A percentile compares a stretch with the other conserved stretches of the same genome.
Evolutionary conservation across 2,329 filamentous ascomycete genomes (phyloP).

Genomic region (Xylaria sp.): DNA sequence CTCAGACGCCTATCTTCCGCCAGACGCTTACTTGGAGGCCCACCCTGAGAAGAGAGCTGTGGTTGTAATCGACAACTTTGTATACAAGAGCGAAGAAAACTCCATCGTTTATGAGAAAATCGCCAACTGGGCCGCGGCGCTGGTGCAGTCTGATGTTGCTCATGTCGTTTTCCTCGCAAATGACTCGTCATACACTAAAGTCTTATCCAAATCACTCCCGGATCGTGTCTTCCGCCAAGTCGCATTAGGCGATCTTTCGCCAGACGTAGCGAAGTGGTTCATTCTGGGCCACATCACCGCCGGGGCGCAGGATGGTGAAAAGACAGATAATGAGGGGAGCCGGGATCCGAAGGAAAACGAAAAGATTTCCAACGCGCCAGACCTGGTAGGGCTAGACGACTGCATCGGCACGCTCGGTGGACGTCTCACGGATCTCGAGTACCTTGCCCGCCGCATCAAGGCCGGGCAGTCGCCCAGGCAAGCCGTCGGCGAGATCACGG

Average conservation of each 20-base stretch:
- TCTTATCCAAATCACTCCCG: slow-evolving; percentile 84
- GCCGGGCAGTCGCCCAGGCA: slow-evolving; percentile 83
- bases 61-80: slow-evolving; percentile 90
- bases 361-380: slow-evolving; percentile 41
- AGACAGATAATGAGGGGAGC: slow-evolving; percentile 47
- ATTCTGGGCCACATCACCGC: slow-evolving; percentile 82
- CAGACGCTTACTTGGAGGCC: slow-evolving; percentile 89
- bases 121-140: slow-evolving; percentile 86
- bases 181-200: slow-evolving; percentile 88
- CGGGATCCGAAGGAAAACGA: slow-evolving; percentile 45
- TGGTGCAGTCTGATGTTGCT: slow-evolving; percentile 88
- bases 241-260: slow-evolving; percentile 84
- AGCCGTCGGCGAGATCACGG: slow-evolving; percentile 88
- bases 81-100: slow-evolving; percentile 78
- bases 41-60: slow-evolving; percentile 86
- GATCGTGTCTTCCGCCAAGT: slow-evolving; percentile 91
- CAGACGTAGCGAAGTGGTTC: slow-evolving; percentile 87
- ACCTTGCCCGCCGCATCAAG: slow-evolving; percentile 88
- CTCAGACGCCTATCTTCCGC: slow-evolving; percentile 75
- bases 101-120: slow-evolving; percentile 79
- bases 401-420: slow-evolving; percentile 87
- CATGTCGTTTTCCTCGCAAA: slow-evolving; percentile 95
- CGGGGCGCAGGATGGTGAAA: slow-evolving; percentile 49
- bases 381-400: slow-evolving; percentile 78
- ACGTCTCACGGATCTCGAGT: slow-evolving; percentile 94